These are phyloP conservation scores for Leucocoprinus leucothites DNA, from an alignment of 768 basidiomycete species.

Conservation along the genomic window DNA sequence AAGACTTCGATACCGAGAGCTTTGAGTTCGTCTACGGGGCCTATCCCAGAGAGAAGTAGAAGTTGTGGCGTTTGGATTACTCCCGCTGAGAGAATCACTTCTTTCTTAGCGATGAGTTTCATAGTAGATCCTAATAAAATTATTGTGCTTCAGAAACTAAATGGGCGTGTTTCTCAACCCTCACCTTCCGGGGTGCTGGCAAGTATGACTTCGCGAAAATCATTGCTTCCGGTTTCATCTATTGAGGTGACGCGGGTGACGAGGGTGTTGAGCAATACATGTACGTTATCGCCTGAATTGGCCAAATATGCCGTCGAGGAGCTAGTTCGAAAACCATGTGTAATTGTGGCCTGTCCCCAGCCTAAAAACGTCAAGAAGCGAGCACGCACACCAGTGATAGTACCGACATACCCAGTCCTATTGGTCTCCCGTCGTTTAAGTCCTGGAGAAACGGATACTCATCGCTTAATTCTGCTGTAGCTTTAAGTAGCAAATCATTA, in stretches of 20 bases:
- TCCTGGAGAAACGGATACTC: slow-evolving; percentile 39
- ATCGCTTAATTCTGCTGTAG: slow-evolving; percentile 27
- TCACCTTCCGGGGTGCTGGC: slow-evolving; percentile 1
- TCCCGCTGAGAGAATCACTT: slow-evolving; percentile 19
- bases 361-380: slow-evolving; percentile 6
- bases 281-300: slow-evolving; percentile 22
- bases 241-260: slow-evolving; percentile 18
- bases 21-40: slow-evolving; percentile 12
- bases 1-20: slow-evolving; percentile 11
- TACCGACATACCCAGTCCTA: slow-evolving; percentile 34
- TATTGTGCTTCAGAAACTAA: not conserved
- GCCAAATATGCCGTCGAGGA: slow-evolving; percentile 22
- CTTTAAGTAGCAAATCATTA: slow-evolving; percentile 21
- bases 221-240: not conserved
- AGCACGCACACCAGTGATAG: too few species aligned
- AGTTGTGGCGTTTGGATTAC: slow-evolving; percentile 17
- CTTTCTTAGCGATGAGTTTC: slow-evolving; percentile 13
- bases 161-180: not conserved
- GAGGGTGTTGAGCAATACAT: slow-evolving; percentile 26
- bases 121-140: not conserved
- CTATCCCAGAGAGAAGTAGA: slow-evolving; percentile 21
- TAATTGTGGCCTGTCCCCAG: slow-evolving; percentile 20
- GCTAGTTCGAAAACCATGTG: slow-evolving; percentile 19
- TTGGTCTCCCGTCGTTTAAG: slow-evolving; percentile 35
- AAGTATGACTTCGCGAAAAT: slow-evolving; percentile 12